phyloP scores from a whole-genome alignment of 139 green algal species.

The Picochlorum costavermella region DNA sequence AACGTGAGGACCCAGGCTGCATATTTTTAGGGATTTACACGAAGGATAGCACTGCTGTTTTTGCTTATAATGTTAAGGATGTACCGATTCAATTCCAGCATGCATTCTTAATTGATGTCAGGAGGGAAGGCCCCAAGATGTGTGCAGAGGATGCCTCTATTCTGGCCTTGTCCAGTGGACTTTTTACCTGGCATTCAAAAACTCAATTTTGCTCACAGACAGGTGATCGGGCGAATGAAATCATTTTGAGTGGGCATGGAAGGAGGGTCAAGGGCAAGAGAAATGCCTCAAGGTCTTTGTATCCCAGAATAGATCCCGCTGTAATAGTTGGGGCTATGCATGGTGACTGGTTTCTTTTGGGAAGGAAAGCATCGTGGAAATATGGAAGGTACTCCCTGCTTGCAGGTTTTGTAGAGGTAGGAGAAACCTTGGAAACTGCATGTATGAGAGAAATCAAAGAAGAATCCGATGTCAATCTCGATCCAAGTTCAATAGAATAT shows the following conservation, averaged over 20 bases:
- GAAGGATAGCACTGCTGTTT: conserved; percentile 10
- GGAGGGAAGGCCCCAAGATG: conserved; percentile 35
- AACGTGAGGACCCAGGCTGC: not conserved
- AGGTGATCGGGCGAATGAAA: conserved; percentile 9
- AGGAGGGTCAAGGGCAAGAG: not conserved
- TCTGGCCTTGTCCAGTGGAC: conserved; percentile 34
- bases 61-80: conserved; percentile 19
- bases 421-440: conserved; percentile 73
- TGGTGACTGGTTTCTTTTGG: conserved; percentile 58
- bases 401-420: conserved; percentile 69
- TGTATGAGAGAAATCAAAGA: conserved; percentile 66
- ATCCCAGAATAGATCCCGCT: conserved; percentile 66
- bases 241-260: conserved; percentile 9
- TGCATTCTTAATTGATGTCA: conserved; percentile 21
- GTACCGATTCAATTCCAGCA: not conserved
- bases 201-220: conserved; percentile 25
- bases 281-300: conserved; percentile 19
- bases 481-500: conserved; percentile 45
- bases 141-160: conserved; percentile 38
- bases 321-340: conserved; percentile 59
- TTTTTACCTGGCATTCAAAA: conserved; percentile 37
- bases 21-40: conserved; percentile 17
- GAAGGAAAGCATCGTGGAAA: conserved; percentile 59
- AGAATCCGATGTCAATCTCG: conserved; percentile 43
- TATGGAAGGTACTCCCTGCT: conserved; percentile 34